phyloP scores from a whole-genome alignment of 345 rosid species.

The Brassica napus region Da-Ae NC_063451.1:1257501-1258000 shows the following conservation, averaged over 20 bases:
- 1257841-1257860: conserved; percentile 22
- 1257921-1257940: conserved; percentile 44
- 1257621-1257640: background rate
- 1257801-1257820: conserved; percentile 2
- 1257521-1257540: background rate
- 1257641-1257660: background rate
- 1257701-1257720: background rate
- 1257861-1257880: conserved; percentile 39
- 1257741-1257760: background rate
- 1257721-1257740: conserved; percentile 1
- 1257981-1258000: background rate
- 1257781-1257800: conserved; percentile 23
- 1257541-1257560: background rate
- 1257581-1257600: background rate
- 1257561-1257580: background rate
- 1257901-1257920: conserved; percentile 56
- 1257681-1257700: conserved; percentile 2
- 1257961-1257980: conserved; percentile 37
- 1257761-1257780: conserved; percentile 10
- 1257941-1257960: conserved; percentile 12
- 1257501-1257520: background rate
- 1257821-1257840: background rate
- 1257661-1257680: background rate
- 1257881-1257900: conserved; percentile 26
- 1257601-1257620: background rate